These are phyloP conservation scores for Guillardia theta DNA, from an alignment of 78 protist genomes.

Conservation along the genomic window DNA sequence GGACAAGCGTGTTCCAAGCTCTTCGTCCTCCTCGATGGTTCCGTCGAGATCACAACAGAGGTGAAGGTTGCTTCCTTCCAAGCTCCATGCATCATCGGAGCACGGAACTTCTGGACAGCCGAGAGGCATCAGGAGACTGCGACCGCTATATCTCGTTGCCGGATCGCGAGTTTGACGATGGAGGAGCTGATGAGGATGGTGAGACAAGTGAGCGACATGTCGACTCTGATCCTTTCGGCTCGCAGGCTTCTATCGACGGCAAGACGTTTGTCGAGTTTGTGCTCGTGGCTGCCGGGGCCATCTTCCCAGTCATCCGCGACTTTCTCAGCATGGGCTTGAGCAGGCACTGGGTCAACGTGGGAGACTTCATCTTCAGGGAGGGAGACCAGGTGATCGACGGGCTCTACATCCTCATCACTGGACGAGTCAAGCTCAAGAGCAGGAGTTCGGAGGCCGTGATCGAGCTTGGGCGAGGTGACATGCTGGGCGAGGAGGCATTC, in stretches of 20 bases:
- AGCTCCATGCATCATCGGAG: not conserved
- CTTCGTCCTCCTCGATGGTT: not conserved
- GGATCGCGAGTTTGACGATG: too few relatives aligned
- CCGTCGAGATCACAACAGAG: not conserved
- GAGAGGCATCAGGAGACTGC: too few relatives aligned
- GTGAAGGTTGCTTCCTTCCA: too few relatives aligned
- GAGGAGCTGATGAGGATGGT: too few relatives aligned
- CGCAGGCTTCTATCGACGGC: too few relatives aligned
- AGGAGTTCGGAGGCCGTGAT: not conserved
- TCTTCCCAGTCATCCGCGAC: not conserved
- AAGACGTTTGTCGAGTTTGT: not conserved
- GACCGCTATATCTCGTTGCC: too few relatives aligned
- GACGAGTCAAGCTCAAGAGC: not conserved
- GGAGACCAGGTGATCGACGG: not conserved
- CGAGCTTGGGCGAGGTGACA: constrained; percentile 10
- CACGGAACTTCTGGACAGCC: not conserved
- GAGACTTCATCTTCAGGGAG: not conserved
- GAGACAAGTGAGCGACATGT: too few relatives aligned
- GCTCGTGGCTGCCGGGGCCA: not conserved
- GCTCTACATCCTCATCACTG: not conserved
- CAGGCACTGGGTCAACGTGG: not conserved
- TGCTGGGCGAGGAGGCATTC: not conserved
- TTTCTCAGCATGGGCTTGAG: not conserved
- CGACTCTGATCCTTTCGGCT: too few relatives aligned
- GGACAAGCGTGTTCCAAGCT: too few relatives aligned